Evolutionary conservation across 768 basidiomycete genomes (phyloP).

Genomic region (Boletus fagicola): DNA sequence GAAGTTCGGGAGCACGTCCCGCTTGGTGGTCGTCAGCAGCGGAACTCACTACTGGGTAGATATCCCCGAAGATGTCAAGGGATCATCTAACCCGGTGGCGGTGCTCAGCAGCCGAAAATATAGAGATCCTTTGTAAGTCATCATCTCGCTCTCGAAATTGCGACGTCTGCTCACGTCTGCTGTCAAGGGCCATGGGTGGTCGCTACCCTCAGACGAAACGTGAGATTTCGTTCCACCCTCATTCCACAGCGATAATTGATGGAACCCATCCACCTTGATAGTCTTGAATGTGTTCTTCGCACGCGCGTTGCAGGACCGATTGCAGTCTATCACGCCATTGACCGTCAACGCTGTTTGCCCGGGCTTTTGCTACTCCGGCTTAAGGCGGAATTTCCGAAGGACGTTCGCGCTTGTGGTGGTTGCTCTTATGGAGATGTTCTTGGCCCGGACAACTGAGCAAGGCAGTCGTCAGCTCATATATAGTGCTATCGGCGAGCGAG

Average conservation of each 20-base stretch:
- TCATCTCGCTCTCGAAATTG: not conserved
- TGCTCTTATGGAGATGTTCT: conserved; percentile 7
- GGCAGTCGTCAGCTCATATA: conserved; percentile 38
- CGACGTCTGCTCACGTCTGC: not conserved
- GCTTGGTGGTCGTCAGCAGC: conserved; percentile 35
- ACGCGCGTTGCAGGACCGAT: conserved; percentile 25
- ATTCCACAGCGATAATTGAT: not conserved
- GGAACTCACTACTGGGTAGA: conserved; percentile 21
- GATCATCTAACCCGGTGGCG: conserved; percentile 22
- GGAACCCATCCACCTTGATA: not conserved
- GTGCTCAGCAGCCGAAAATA: conserved; percentile 25
- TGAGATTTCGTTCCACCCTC: conserved; percentile 2
- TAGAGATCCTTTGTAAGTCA: conserved; percentile 19
- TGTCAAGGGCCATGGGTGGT: conserved; percentile 11
- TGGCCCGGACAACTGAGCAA: conserved; percentile 28
- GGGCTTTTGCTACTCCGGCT: conserved; percentile 32
- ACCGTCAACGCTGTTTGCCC: conserved; percentile 29
- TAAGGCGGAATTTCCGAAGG: conserved; percentile 12
- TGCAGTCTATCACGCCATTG: conserved; percentile 22
- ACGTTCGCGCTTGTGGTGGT: not conserved
- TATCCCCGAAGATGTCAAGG: conserved; percentile 21
- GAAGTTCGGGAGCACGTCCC: conserved; percentile 20
- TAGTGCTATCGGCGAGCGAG: conserved; percentile 26
- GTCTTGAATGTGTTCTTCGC: conserved; percentile 34
- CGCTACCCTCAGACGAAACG: conserved; percentile 32